Conservation (phyloP, 495 filamentous ascomycete species). For the Annulohypoxylon maeteangense region DNA sequence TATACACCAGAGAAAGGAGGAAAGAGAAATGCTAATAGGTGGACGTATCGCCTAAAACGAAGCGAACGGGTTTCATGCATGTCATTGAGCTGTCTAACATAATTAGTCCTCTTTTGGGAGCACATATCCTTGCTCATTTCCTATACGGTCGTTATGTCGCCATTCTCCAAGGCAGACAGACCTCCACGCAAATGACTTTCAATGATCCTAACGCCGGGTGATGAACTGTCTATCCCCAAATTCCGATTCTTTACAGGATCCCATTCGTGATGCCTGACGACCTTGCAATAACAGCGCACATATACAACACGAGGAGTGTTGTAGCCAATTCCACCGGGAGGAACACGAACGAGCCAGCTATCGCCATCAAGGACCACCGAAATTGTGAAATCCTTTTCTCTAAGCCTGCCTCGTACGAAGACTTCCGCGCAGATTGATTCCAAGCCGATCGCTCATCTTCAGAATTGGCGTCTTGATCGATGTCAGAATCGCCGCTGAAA, state of each 20-base stretch:
- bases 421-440: slow-evolving; percentile 35
- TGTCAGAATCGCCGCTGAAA: slow-evolving; percentile 38
- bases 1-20: not conserved
- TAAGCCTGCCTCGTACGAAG: slow-evolving; percentile 44
- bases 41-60: slow-evolving; percentile 1
- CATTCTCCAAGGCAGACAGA: slow-evolving; percentile 23
- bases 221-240: slow-evolving; percentile 46
- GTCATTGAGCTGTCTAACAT: slow-evolving; percentile 34
- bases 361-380: slow-evolving; percentile 43
- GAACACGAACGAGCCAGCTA: slow-evolving; percentile 42
- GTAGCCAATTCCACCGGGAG: slow-evolving; percentile 42
- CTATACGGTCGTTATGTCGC: slow-evolving; percentile 13
- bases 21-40: not conserved
- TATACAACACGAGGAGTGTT: slow-evolving; percentile 48
- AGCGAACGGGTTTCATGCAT: slow-evolving; percentile 28
- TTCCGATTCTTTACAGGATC: slow-evolving; percentile 43
- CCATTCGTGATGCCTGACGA: slow-evolving; percentile 43
- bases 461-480: slow-evolving; percentile 15
- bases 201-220: slow-evolving; percentile 46
- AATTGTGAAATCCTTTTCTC: slow-evolving; percentile 42
- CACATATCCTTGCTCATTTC: slow-evolving; percentile 25
- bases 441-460: slow-evolving; percentile 17
- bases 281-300: slow-evolving; percentile 41
- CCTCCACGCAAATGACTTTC: slow-evolving; percentile 38
- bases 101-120: slow-evolving; percentile 34